Conservation (phyloP, 768 basidiomycete genomes). For the Boletus tomentosulus region DNA sequence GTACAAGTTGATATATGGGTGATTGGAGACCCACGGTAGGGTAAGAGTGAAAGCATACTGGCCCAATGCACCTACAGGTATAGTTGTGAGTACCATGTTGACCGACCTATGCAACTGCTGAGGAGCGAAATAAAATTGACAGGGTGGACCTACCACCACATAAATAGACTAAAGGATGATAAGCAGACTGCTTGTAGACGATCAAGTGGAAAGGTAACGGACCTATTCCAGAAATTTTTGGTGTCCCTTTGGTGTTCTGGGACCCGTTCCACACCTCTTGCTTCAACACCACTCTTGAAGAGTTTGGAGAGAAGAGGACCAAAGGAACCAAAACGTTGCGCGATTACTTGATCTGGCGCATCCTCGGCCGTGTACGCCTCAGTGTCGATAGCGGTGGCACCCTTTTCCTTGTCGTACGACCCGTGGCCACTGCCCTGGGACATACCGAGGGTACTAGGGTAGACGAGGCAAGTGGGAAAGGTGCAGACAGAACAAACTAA, state of each 20-base stretch:
- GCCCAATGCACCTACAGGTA: constrained; percentile 49
- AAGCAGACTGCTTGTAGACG: background rate
- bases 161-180: constrained; percentile 32
- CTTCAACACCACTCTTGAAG: constrained; percentile 49
- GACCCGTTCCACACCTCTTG: constrained; percentile 51
- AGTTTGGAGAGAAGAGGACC: constrained; percentile 35
- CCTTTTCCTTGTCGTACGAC: constrained; percentile 22
- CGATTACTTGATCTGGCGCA: constrained; percentile 27
- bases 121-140: background rate
- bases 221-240: constrained; percentile 45
- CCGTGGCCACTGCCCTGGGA: background rate
- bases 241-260: constrained; percentile 45
- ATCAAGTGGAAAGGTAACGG: constrained; percentile 9
- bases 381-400: background rate
- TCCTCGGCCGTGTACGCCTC: constrained; percentile 16
- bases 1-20: background rate
- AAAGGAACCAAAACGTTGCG: constrained; percentile 27
- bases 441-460: constrained; percentile 1
- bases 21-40: constrained; percentile 33
- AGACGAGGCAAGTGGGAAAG: background rate
- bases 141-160: constrained; percentile 39
- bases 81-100: constrained; percentile 44
- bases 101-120: constrained; percentile 36
- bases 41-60: constrained; percentile 48
- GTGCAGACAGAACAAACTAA: too few species aligned